Conservation (phyloP, 1,284 basidiomycete species). For the Calocybe gambosa region DNA sequence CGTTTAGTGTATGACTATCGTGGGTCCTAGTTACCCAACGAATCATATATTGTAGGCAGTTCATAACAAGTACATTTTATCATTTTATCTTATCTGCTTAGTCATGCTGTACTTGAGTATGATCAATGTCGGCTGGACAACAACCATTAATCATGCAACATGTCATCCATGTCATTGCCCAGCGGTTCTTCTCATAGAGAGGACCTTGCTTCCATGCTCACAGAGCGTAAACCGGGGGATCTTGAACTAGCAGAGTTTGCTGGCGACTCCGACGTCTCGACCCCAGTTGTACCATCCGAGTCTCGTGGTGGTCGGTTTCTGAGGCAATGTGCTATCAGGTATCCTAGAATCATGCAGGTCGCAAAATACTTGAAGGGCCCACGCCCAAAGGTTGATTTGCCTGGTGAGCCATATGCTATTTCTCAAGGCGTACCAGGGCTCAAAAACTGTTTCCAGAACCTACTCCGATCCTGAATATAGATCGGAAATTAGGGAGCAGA, state of each 20-base stretch:
- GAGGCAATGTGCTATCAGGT: constrained; percentile 8
- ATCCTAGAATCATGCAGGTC: constrained; percentile 23
- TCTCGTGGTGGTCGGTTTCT: constrained; percentile 16
- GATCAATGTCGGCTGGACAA: background rate
- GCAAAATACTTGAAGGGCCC: constrained; percentile 52
- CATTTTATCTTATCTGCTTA: background rate
- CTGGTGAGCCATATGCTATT: constrained; percentile 35
- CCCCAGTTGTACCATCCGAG: constrained; percentile 7
- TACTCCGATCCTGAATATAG: constrained; percentile 47
- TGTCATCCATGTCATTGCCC: background rate
- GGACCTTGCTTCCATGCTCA: background rate
- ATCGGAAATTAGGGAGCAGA: constrained; percentile 31
- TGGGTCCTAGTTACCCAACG: constrained; percentile 16
- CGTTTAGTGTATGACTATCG: constrained; percentile 65
- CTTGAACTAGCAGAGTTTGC: constrained; percentile 20
- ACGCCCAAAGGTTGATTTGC: constrained; percentile 49
- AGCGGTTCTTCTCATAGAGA: constrained; percentile 8
- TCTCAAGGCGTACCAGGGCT: background rate
- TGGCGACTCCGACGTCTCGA: constrained; percentile 13
- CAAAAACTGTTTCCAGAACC: constrained; percentile 34
- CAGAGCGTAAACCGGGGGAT: constrained; percentile 6
- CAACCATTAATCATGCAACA: background rate
- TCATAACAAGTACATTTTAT: background rate
- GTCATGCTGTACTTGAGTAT: background rate
- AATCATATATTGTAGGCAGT: background rate